These are phyloP conservation scores for Talaromyces funiculosus DNA, from an alignment of 2,329 filamentous ascomycete species.

Conservation along the genomic window DNA sequence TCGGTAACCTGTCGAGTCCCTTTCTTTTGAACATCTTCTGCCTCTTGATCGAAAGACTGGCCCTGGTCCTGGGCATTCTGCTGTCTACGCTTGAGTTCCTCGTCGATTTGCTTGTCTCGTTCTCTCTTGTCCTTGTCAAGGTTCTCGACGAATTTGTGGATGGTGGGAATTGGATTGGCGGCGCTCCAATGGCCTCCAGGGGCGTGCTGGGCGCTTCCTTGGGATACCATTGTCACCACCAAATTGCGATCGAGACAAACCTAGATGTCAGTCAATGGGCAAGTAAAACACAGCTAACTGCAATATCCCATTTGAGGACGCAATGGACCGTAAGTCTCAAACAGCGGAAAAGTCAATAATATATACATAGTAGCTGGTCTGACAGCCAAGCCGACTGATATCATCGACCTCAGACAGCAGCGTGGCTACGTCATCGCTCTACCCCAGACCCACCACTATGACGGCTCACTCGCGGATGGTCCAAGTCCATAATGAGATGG, in stretches of 20 bases:
- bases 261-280: not conserved
- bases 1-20: constrained; percentile 66
- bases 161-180: constrained; percentile 76
- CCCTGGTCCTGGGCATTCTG: constrained; percentile 27
- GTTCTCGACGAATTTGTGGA: constrained; percentile 73
- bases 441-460: not conserved
- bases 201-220: constrained; percentile 32
- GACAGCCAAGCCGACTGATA: constrained; percentile 10
- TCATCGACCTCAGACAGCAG: constrained; percentile 10
- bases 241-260: not conserved
- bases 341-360: not conserved
- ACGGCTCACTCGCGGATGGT: not conserved
- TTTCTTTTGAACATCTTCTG: constrained; percentile 38
- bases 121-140: constrained; percentile 74
- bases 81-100: constrained; percentile 41
- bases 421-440: constrained; percentile 12
- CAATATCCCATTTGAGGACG: not conserved
- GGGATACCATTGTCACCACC: not conserved
- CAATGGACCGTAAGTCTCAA: not conserved
- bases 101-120: constrained; percentile 66
- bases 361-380: not conserved
- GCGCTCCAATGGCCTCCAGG: constrained; percentile 72
- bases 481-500: not conserved
- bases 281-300: not conserved
- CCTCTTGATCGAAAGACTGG: constrained; percentile 43